Evolutionary conservation across 2,329 filamentous ascomycete genomes (phyloP).

Genomic region (Nigrograna mackinnonii): DNA sequence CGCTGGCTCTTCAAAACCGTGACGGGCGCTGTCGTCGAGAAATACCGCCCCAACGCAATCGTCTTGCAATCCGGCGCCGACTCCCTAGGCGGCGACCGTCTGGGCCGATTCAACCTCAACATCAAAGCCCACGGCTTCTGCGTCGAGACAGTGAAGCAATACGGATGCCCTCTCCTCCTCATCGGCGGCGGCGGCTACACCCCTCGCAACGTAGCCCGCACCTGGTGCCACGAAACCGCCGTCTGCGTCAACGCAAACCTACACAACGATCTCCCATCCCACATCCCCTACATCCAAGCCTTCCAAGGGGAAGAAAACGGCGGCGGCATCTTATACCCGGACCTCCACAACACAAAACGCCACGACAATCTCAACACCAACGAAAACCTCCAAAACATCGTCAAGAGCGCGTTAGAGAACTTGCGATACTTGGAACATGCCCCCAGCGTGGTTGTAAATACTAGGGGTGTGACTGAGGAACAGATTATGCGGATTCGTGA

Average conservation of each 20-base stretch:
- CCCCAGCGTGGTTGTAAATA: conserved; percentile 76
- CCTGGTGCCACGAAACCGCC: conserved; percentile 95
- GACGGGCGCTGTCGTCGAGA: conserved; percentile 75
- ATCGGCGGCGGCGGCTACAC: conserved; percentile 97
- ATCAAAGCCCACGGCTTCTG: conserved; percentile 93
- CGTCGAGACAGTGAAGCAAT: conserved; percentile 83
- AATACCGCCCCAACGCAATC: conserved; percentile 87
- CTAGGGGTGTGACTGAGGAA: conserved; percentile 78
- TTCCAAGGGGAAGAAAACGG: conserved; percentile 79
- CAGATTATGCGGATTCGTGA: conserved; percentile 58
- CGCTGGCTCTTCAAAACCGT: conserved; percentile 81
- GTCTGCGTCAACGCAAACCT: conserved; percentile 81
- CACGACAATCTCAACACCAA: conserved; percentile 78
- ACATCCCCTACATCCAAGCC: conserved; percentile 84
- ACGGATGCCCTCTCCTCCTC: conserved; percentile 80
- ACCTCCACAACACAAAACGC: conserved; percentile 74
- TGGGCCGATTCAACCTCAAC: conserved; percentile 96
- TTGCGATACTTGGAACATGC: conserved; percentile 81
- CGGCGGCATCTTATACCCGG: conserved; percentile 75
- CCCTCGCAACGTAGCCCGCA: conserved; percentile 90
- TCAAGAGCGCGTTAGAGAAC: conserved; percentile 81
- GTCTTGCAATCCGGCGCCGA: conserved; percentile 96
- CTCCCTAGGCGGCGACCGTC: conserved; percentile 87
- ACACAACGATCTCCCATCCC: conserved; percentile 71
- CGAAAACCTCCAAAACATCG: conserved; percentile 74